A percentile compares a stretch with the other conserved stretches of the same genome.
Evolutionary conservation across 1,284 basidiomycete genomes (phyloP).

Genomic region (Austroboletus niveus): DNA sequence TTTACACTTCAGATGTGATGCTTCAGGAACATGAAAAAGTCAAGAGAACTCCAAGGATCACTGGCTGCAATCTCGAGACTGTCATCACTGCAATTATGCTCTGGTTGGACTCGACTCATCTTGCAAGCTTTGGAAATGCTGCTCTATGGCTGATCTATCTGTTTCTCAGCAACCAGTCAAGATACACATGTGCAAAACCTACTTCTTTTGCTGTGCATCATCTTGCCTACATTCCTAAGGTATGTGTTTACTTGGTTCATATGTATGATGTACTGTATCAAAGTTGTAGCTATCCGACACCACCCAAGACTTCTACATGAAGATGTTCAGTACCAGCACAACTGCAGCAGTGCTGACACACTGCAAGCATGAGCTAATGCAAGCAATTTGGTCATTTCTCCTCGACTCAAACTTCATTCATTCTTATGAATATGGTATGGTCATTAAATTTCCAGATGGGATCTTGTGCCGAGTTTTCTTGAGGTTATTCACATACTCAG

Average conservation of each 20-base stretch:
- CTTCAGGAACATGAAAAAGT: constrained; percentile 26
- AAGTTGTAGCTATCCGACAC: constrained; percentile 8
- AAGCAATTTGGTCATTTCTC: constrained; percentile 32
- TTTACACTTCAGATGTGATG: constrained; percentile 34
- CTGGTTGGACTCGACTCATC: constrained; percentile 35
- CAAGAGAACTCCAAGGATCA: background rate
- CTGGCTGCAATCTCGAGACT: constrained; percentile 20
- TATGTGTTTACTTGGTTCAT: constrained; percentile 2
- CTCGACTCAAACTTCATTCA: constrained; percentile 31
- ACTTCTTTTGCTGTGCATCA: constrained; percentile 27
- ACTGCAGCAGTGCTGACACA: constrained; percentile 24
- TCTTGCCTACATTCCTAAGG: constrained; percentile 32
- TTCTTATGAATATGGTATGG: constrained; percentile 32
- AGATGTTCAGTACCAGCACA: constrained; percentile 11
- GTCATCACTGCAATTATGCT: constrained; percentile 30
- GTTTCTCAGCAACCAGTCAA: constrained; percentile 34
- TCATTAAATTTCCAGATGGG: constrained; percentile 32
- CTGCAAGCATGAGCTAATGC: constrained; percentile 32
- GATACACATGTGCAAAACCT: constrained; percentile 27
- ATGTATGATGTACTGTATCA: background rate
- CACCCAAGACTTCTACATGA: constrained; percentile 21
- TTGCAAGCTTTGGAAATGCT: constrained; percentile 33
- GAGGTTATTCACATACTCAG: constrained; percentile 32
- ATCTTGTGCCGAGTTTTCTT: constrained; percentile 25
- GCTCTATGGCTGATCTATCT: constrained; percentile 37